phyloP scores from a whole-genome alignment of 164 flowering plant species.

The Pachysandra terminalis region DNA sequence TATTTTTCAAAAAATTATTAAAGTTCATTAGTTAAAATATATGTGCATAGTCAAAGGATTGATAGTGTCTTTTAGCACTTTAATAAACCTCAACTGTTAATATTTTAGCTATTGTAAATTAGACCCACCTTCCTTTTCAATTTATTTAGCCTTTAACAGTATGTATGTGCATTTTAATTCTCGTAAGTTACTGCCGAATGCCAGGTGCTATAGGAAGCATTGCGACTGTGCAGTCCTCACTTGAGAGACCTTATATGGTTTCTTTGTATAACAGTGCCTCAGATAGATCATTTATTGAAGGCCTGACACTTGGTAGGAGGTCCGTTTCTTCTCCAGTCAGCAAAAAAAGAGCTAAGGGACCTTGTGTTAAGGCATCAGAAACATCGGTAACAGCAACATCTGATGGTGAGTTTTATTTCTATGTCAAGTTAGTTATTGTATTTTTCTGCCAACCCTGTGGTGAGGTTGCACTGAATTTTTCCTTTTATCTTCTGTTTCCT shows the following conservation, averaged over 20 bases:
- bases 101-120: too few species aligned
- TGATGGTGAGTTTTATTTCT: conserved; percentile 40
- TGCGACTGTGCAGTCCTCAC: conserved; percentile 20
- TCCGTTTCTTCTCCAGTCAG: conserved; percentile 24
- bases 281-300: conserved; percentile 14
- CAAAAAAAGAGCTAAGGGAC: conserved; percentile 15
- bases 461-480: too few species aligned
- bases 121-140: too few species aligned
- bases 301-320: conserved; percentile 26
- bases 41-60: too few species aligned
- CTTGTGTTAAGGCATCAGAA: conserved; percentile 43
- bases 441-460: too few species aligned
- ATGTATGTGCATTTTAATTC: not conserved
- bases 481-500: too few species aligned
- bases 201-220: conserved; percentile 36
- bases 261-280: conserved; percentile 11
- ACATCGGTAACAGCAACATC: conserved; percentile 28
- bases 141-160: too few species aligned
- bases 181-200: conserved; percentile 11
- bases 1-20: too few species aligned
- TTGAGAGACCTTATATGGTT: conserved; percentile 34
- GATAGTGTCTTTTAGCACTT: too few species aligned
- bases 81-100: too few species aligned
- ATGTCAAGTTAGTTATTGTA: not conserved
- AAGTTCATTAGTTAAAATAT: too few species aligned